phyloP scores from a whole-genome alignment of 2,329 filamentous ascomycete species.

The Cadophora sp. region DNA sequence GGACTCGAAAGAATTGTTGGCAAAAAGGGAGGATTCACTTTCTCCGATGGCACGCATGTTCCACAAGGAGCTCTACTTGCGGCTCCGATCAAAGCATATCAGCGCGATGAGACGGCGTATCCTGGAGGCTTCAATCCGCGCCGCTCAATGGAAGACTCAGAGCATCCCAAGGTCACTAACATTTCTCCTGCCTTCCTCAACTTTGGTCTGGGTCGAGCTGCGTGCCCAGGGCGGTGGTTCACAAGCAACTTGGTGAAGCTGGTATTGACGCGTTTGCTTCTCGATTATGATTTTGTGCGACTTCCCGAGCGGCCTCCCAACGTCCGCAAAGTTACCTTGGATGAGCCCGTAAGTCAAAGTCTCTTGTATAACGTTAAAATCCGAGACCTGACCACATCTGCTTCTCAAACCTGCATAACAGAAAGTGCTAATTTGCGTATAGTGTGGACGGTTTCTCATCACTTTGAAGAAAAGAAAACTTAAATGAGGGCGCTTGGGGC shows the following conservation, averaged over 20 bases:
- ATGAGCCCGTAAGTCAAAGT: not conserved
- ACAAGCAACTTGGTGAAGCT: constrained; percentile 9
- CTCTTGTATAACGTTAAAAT: too few species aligned
- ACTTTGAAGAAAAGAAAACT: not conserved
- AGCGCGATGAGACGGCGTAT: not conserved
- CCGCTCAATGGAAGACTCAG: not conserved
- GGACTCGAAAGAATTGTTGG: constrained; percentile 4
- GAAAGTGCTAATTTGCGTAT: not conserved
- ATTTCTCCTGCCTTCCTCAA: constrained; percentile 7
- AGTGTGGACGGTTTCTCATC: not conserved
- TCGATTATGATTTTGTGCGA: constrained; percentile 8
- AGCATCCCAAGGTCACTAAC: constrained; percentile 6
- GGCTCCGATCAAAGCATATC: constrained; percentile 4
- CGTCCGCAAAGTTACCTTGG: not conserved
- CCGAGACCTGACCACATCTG: too few species aligned
- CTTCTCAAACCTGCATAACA: not conserved
- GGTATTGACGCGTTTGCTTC: not conserved
- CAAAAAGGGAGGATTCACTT: constrained; percentile 4
- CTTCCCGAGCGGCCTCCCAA: not conserved
- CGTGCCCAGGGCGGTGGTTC: constrained; percentile 1
- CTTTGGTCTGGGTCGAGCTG: constrained; percentile 1
- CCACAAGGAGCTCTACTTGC: constrained; percentile 9
- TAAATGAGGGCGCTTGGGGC: not conserved
- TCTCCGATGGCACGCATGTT: constrained; percentile 8
- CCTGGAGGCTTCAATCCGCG: constrained; percentile 8